Base-by-base conservation (phyloP, 805 yeast species). In the Cyberlindnera euphorbiae region DNA sequence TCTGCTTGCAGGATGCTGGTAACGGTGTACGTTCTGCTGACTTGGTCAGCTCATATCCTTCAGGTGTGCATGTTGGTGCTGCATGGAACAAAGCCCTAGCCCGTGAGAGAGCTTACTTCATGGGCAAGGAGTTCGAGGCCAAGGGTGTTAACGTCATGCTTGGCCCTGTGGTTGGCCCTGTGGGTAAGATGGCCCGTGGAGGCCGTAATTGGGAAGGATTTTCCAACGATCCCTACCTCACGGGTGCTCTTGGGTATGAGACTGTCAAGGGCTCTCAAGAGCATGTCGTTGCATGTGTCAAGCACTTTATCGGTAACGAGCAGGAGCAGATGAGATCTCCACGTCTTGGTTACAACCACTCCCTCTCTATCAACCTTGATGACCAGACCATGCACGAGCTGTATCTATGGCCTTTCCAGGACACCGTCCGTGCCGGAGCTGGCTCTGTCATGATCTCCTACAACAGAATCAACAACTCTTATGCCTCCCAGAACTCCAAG, bases 141-240 rank as follows among this genome's bases (percentile, higher is more conserved):
- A 36, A 36, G 23, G 39, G 39, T 32, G 35, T 32, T 14, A 36
- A 24, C 19, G 39, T 36, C 12, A 21, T 21, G 8, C 32, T 36
- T 6, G 39, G 39, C 5, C 39, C 39, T n/a, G 35, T 36, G 13
- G 39, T 36, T 15, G 39, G 39, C 4, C 39, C 39, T 4, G 27
- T 36, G 12, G 39, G 39, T 17, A 15, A 17, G 12, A 28, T 31
- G 22, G 39, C 39, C 15, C 15, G 24, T 5, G 39, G 39, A 28
- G 39, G 39, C 3, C 30, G 39, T 21, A 36, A 36, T 33, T 36
- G 39, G 39, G 39, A 36, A 15, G 39, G 39, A n/a, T 36, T 36
- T 31, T 27, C 39, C 26, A 32, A 28, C 18, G 39, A 36, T 12
- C 39, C 39, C 6, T 36, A 36, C 26, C 28, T 36, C 24, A 28